Base-by-base conservation (phyloP, 768 basidiomycete genomes). In the Serendipita sp. region DNA sequence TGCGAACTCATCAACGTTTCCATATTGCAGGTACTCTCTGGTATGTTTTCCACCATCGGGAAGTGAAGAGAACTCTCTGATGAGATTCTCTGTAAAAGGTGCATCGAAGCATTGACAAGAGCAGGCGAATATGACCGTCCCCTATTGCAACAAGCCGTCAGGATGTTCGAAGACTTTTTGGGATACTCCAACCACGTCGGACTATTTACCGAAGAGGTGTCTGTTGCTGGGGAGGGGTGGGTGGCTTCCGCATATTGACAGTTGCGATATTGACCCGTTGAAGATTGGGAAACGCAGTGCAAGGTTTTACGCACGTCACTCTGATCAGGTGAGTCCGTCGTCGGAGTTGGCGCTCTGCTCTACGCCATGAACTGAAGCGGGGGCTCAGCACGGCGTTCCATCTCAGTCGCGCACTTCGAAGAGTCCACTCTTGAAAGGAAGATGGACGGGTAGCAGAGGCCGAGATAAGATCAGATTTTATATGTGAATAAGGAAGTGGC, bases 81-180 rank as follows among this genome's bases (percentile, higher is more conserved):
- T 65, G 62, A 5, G 16, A 34, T 45, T 16, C 38, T 15, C 37
- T 46, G 37, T 30, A 69, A 35, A 67, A 89, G 88, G 88, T 87
- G 86, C 67, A 77, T 95, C 47, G 93, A 97, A 70, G 92, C 92
- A 0, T 75, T 98, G 67, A 90, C 92, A 0, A 81, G 94, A 8
- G 93, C 89, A 0, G 92, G 92, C 0, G 81, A 88, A 65, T 89
- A 81, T 66, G 88, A 95, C 68, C 78, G 76, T 56, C 68, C 78
- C 4, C 78, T 92, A 68, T 76, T 95, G 13, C 75, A 75, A 13
- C 82, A 80, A 63, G 86, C 92, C 3, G 79, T 89, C 3, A 74
- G 80, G n/a, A 93, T 96, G 88, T 93, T 97, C 67, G 91, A 94
- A 85, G 86, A 88, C 73, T 89, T 90, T 73, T 71, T 88, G 63